Evolutionary conservation across 129 eudicot species (phyloP), one percentile per base, ranked within the genome.

Genomic region (Helichrysum umbraculigerum): DNA sequence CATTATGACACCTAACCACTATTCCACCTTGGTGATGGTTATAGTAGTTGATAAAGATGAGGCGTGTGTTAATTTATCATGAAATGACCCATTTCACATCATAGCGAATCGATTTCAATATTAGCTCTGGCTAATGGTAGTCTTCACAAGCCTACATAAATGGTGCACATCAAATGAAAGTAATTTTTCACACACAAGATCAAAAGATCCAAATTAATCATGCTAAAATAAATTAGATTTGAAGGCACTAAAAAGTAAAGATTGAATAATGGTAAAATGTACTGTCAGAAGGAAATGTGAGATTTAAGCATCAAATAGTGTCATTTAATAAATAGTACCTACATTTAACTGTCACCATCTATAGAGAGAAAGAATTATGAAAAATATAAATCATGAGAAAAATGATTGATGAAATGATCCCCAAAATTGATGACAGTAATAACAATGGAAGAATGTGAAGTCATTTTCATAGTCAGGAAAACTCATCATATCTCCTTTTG

Each of bases 341-440:
- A 66, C 74, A 79, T 56, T 59, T 80, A 74, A 80, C 71, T 74
- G 70, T 80, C 84, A 58, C 76, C 79, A 74, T 80, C 80, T 59
- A 29, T 51, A 63, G 30, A 68, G 79, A 73, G 75, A 66, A 21
- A 80, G 64, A 67, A 42, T 25, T 25, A 25, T 25, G 28, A 58
- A 68, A 74, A 68, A 74, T 67, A 37, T 22, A 80, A 74, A 80
- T 80, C 79, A 74, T 80, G 79, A 67, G 22, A 80, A 80, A 80
- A 74, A 80, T 80, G 84, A 80, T 80, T 80, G 84, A 59, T 32
- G 77, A 80, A 74, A 80, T 76, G 76, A 74, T 80, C 79, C 84
- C 70, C 54, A 80, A 66, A 74, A 80, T 67, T 67, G 66, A 74
- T 58, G 71, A 80, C 71, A 74, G 16, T 30, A 58, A 58, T 39